These are phyloP conservation scores for Lactarius trivialis DNA, from an alignment of 768 basidiomycete species.

Conservation along the genomic window DNA sequence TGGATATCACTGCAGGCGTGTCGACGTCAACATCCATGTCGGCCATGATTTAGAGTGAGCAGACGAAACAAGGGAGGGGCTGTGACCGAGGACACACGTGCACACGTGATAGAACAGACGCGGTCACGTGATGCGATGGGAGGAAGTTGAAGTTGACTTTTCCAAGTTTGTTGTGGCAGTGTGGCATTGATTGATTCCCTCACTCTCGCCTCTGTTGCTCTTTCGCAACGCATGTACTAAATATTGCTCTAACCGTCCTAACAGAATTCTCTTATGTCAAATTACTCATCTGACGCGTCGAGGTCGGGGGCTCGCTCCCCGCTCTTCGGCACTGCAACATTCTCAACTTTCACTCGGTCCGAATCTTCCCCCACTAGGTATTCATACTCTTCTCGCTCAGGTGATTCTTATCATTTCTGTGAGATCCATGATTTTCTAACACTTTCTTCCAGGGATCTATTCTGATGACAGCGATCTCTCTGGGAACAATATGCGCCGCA, in stretches of 20 bases:
- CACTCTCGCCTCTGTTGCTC: constrained; percentile 1
- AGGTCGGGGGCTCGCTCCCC: constrained; percentile 47
- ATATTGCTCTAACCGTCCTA: constrained; percentile 1
- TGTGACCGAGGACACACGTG: no score
- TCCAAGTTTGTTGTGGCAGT: not conserved
- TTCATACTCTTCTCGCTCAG: constrained; percentile 50
- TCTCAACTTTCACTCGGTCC: constrained; percentile 44
- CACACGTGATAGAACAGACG: constrained; percentile 3
- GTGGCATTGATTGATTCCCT: constrained; percentile 9
- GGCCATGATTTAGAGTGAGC: constrained; percentile 36
- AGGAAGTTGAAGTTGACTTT: constrained; percentile 28
- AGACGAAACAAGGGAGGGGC: not conserved
- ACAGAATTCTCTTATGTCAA: constrained; percentile 31
- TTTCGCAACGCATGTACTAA: constrained; percentile 28
- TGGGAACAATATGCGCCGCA: constrained; percentile 24
- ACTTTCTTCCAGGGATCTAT: constrained; percentile 13
- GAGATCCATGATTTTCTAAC: not conserved
- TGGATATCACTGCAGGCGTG: constrained; percentile 35
- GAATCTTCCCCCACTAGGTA: constrained; percentile 51
- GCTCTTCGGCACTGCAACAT: constrained; percentile 53
- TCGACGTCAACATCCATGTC: constrained; percentile 83
- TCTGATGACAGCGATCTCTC: constrained; percentile 21
- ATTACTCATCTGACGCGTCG: constrained; percentile 31
- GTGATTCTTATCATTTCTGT: constrained; percentile 28
- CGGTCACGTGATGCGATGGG: constrained; percentile 36